phyloP scores from a whole-genome alignment of 2,329 filamentous ascomycete genomes.

The Tolypocladium guangdongense region DNA sequence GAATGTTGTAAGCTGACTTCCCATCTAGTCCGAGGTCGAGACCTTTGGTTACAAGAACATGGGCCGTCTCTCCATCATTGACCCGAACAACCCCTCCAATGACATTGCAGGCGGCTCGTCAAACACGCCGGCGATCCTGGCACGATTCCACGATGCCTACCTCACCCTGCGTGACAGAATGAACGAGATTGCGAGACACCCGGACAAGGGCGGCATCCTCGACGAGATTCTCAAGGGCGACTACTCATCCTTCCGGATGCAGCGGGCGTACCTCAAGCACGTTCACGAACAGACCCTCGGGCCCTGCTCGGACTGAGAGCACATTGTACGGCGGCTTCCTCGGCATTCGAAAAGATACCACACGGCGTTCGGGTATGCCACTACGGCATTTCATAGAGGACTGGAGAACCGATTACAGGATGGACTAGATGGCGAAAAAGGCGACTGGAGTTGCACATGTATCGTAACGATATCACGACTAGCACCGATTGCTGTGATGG shows the following conservation, averaged over 20 bases:
- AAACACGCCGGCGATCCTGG: constrained; percentile 55
- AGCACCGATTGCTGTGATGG: background rate
- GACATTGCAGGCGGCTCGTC: constrained; percentile 83
- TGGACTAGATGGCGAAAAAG: background rate
- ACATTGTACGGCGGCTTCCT: background rate
- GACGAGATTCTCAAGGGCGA: constrained; percentile 64
- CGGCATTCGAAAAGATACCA: background rate
- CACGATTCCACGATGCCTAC: constrained; percentile 59
- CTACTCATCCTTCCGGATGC: constrained; percentile 61
- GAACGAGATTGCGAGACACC: constrained; percentile 30
- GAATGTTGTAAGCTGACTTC: background rate
- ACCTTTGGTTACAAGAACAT: constrained; percentile 45
- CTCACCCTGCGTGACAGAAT: constrained; percentile 47
- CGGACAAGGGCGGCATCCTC: constrained; percentile 40
- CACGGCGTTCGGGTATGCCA: constrained; percentile 1
- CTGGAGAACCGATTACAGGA: background rate
- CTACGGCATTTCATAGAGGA: background rate
- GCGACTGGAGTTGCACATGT: constrained; percentile 3
- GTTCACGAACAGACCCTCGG: constrained; percentile 34
- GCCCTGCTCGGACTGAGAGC: constrained; percentile 17
- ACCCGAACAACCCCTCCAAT: constrained; percentile 76
- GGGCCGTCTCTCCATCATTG: constrained; percentile 73
- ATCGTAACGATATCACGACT: constrained; percentile 7
- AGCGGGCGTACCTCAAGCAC: constrained; percentile 51
- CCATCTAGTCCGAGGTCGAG: constrained; percentile 28